These are phyloP conservation scores for Phytophthora palmivora DNA, from an alignment of 352 stramenopile genomes.

Conservation along the genomic window DNA sequence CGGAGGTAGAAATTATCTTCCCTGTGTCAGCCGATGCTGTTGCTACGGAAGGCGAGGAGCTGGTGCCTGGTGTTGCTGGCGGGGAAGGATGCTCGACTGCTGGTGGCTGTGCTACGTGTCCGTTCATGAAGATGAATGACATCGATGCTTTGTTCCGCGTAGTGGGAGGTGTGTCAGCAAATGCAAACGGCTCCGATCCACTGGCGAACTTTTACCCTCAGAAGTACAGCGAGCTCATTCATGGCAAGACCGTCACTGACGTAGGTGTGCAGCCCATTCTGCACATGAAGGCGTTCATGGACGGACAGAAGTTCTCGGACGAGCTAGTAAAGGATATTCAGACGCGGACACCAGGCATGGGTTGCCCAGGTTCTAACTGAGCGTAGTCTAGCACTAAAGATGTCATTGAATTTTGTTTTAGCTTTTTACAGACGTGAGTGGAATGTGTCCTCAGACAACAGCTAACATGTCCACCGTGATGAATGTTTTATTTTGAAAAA, in stretches of 20 bases:
- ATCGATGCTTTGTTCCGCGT: conserved; percentile 96
- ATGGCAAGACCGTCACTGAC: conserved; percentile 91
- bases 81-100: conserved; percentile 96
- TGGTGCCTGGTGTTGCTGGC: conserved; percentile 92
- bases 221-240: conserved; percentile 92
- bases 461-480: too few species aligned
- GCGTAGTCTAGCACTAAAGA: conserved; percentile 4
- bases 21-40: conserved; percentile 95
- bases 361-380: conserved; percentile 43
- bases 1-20: conserved; percentile 97
- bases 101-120: conserved; percentile 96
- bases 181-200: conserved; percentile 45
- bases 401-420: conserved; percentile 16
- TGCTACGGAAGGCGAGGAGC: conserved; percentile 67
- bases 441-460: too few species aligned
- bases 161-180: conserved; percentile 61
- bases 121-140: conserved; percentile 99
- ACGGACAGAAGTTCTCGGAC: conserved; percentile 83
- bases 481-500: too few species aligned
- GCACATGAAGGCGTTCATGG: conserved; percentile 97
- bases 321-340: conserved; percentile 89
- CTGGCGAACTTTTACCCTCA: conserved; percentile 92
- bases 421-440: too few species aligned
- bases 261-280: conserved; percentile 96
- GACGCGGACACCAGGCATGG: conserved; percentile 58